These are phyloP conservation scores for Candida maltosa DNA, from an alignment of 805 yeast genomes.

Conservation along the genomic window DNA sequence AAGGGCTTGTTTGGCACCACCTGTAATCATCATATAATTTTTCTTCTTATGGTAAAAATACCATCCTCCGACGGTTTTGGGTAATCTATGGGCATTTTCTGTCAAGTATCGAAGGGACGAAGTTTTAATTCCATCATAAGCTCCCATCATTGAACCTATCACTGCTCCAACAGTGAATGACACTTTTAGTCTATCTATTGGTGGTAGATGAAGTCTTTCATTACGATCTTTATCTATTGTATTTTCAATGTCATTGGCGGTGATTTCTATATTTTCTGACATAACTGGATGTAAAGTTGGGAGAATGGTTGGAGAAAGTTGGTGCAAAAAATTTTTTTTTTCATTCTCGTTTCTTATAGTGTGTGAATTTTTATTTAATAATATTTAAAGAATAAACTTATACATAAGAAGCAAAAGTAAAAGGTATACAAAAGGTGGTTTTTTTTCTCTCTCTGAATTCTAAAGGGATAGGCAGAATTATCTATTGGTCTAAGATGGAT, in stretches of 20 bases:
- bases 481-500: constrained; percentile 83
- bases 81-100: constrained; percentile 79
- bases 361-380: too few species aligned
- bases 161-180: constrained; percentile 31
- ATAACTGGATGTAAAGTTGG: neutral
- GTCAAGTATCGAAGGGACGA: constrained; percentile 65
- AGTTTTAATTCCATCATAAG: constrained; percentile 53
- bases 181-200: constrained; percentile 42
- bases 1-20: constrained; percentile 51
- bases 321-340: neutral
- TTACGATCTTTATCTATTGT: constrained; percentile 8
- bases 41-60: constrained; percentile 82
- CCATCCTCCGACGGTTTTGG: constrained; percentile 80
- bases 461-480: neutral
- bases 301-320: neutral
- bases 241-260: neutral
- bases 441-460: neutral
- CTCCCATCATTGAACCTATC: constrained; percentile 53
- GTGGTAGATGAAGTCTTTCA: constrained; percentile 50
- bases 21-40: constrained; percentile 65
- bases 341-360: too few species aligned
- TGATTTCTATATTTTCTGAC: neutral
- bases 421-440: too few species aligned
- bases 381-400: too few species aligned
- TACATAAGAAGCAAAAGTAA: too few species aligned